phyloP scores from a whole-genome alignment of 768 basidiomycete genomes.

The Podaxis sp. region DNA sequence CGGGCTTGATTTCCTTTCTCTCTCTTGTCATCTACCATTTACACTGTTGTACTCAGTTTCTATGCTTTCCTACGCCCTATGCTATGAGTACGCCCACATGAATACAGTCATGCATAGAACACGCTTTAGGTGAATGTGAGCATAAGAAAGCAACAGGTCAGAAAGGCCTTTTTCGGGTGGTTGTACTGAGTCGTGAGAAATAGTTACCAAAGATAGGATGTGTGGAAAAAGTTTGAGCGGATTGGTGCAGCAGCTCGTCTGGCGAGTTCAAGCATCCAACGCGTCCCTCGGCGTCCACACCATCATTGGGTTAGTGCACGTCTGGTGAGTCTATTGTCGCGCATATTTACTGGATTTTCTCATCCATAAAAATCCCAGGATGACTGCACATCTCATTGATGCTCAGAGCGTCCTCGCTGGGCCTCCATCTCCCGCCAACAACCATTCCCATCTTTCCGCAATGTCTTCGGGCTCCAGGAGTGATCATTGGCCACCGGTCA shows the following conservation, averaged over 20 bases:
- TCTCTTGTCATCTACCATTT: conserved; percentile 39
- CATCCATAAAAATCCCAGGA: conserved; percentile 40
- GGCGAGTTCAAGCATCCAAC: conserved; percentile 20
- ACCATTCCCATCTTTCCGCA: conserved; percentile 35
- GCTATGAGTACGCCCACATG: conserved; percentile 13
- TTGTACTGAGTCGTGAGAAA: not conserved
- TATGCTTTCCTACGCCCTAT: conserved; percentile 15
- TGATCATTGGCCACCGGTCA: not conserved
- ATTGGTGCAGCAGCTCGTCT: not conserved
- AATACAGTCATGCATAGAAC: conserved; percentile 5
- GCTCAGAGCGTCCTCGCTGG: conserved; percentile 82
- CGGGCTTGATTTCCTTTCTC: conserved; percentile 53
- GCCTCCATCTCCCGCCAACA: conserved; percentile 44
- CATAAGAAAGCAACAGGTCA: not conserved
- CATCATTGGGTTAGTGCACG: conserved; percentile 12
- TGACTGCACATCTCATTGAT: conserved; percentile 77
- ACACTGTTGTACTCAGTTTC: conserved; percentile 25
- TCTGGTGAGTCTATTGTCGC: conserved; percentile 11
- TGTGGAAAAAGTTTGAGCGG: conserved; percentile 25
- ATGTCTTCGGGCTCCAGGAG: conserved; percentile 17
- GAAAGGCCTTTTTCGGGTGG: not conserved
- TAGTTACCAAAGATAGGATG: not conserved
- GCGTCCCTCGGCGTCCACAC: conserved; percentile 33
- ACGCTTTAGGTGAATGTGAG: conserved; percentile 2
- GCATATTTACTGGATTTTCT: not conserved